Conservation (phyloP, 257 asterid genomes). For the Phtheirospermum japonicum region DNA sequence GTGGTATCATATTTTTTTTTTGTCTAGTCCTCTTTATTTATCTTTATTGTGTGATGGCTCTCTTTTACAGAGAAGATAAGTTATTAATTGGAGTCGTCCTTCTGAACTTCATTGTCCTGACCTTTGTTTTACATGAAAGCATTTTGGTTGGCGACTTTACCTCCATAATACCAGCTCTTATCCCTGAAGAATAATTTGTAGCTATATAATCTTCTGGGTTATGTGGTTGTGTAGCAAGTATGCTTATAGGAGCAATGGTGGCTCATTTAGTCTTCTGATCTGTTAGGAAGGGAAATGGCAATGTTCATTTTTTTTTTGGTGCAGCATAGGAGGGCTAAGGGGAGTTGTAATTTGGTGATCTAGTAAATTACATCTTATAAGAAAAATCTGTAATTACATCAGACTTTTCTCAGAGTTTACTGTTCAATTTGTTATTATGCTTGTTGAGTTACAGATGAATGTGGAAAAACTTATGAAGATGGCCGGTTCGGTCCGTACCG, state of each 20-base stretch:
- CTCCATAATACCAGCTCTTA: not conserved
- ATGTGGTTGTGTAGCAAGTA: not conserved
- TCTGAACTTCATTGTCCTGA: not conserved
- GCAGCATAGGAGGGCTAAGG: not conserved
- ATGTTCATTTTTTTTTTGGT: not conserved
- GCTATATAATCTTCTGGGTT: not conserved
- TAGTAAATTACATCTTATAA: not conserved
- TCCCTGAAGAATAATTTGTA: not conserved
- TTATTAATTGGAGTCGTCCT: not conserved
- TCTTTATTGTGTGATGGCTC: not conserved
- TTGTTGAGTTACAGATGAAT: conserved; percentile 52
- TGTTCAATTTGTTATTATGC: not conserved
- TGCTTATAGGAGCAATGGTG: not conserved
- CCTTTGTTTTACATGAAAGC: not conserved
- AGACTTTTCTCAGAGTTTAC: not conserved
- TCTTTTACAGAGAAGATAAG: not conserved
- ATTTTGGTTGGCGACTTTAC: no score
- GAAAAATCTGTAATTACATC: not conserved
- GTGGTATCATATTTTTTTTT: no score
- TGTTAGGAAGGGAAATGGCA: not conserved
- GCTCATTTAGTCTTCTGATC: not conserved
- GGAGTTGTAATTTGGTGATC: not conserved
- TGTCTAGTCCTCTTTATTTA: not conserved
- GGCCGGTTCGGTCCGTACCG: conserved; percentile 76
- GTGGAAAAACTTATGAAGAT: conserved; percentile 66